phyloP scores from a whole-genome alignment of 176 grass and related monocot species.

The Juncus effusus region DNA sequence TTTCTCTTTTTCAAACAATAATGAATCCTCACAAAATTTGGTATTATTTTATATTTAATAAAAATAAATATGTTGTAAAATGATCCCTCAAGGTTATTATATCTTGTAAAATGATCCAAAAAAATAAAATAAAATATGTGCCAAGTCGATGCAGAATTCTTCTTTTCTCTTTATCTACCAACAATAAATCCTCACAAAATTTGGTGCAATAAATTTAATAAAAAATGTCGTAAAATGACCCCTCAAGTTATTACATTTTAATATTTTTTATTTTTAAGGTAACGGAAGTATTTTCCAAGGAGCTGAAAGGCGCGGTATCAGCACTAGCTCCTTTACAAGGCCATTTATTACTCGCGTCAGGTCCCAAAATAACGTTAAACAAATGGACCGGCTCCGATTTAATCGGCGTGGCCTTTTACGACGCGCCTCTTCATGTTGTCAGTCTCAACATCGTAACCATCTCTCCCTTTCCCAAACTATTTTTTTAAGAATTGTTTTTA shows the following conservation, averaged over 20 bases:
- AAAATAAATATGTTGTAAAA: conserved; percentile 4
- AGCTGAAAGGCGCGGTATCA: conserved; percentile 90
- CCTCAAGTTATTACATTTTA: not conserved
- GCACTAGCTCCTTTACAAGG: conserved; percentile 95
- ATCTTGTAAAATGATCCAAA: not conserved
- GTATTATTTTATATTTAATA: conserved; percentile 31
- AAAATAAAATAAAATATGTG: conserved; percentile 44
- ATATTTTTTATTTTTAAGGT: conserved; percentile 44
- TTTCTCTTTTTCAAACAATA: conserved; percentile 59
- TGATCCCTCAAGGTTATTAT: not conserved
- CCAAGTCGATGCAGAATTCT: conserved; percentile 79
- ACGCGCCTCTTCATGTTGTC: conserved; percentile 95
- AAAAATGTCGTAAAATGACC: not conserved
- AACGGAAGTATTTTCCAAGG: conserved; percentile 79
- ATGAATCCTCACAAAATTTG: conserved; percentile 76
- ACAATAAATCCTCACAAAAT: conserved; percentile 63
- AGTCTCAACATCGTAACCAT: conserved; percentile 95
- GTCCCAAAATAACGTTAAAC: conserved; percentile 90
- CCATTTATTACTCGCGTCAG: conserved; percentile 87
- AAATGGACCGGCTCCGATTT: conserved; percentile 94
- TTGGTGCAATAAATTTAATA: conserved; percentile 39
- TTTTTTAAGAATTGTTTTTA: conserved; percentile 5
- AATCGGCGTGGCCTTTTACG: conserved; percentile 89
- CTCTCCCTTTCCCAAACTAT: conserved; percentile 7
- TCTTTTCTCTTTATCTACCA: conserved; percentile 68